These are phyloP conservation scores for Mariannaea sp. DNA, from an alignment of 2,329 filamentous ascomycete species.

Conservation along the genomic window DNA sequence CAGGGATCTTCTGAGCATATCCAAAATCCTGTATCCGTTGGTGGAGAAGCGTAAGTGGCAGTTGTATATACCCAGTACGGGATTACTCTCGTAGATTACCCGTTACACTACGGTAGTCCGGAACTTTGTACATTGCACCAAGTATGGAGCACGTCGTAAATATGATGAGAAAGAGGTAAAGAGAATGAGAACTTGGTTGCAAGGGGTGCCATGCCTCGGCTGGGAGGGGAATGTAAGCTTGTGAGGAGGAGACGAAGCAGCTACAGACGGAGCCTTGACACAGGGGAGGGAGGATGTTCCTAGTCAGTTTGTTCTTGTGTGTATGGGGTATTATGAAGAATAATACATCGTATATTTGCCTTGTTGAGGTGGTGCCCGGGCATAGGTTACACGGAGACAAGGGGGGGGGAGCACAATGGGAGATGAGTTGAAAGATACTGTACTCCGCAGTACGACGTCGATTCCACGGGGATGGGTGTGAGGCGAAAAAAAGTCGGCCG, in stretches of 20 bases:
- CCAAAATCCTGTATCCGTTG: slow-evolving; percentile 13
- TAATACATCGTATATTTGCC: too few relatives aligned
- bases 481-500: slow-evolving; percentile 32
- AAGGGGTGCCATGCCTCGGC: background rate
- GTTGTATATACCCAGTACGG: background rate
- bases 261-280: background rate
- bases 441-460: too few relatives aligned
- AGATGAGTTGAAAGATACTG: slow-evolving; percentile 23
- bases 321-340: slow-evolving; percentile 24
- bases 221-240: background rate
- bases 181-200: background rate
- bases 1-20: slow-evolving; percentile 29
- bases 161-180: too few relatives aligned
- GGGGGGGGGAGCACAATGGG: slow-evolving; percentile 20
- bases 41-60: slow-evolving; percentile 21
- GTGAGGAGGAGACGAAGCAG: background rate
- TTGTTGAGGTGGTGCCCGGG: slow-evolving; percentile 14
- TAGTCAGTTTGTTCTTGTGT: slow-evolving; percentile 3
- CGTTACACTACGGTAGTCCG: too few relatives aligned
- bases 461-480: slow-evolving; percentile 27
- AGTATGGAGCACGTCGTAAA: too few relatives aligned
- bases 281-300: background rate
- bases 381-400: slow-evolving; percentile 31
- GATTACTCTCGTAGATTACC: too few relatives aligned
- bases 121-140: too few relatives aligned